phyloP scores from a whole-genome alignment of 768 basidiomycete genomes.

The Trametes meyenii region DNA sequence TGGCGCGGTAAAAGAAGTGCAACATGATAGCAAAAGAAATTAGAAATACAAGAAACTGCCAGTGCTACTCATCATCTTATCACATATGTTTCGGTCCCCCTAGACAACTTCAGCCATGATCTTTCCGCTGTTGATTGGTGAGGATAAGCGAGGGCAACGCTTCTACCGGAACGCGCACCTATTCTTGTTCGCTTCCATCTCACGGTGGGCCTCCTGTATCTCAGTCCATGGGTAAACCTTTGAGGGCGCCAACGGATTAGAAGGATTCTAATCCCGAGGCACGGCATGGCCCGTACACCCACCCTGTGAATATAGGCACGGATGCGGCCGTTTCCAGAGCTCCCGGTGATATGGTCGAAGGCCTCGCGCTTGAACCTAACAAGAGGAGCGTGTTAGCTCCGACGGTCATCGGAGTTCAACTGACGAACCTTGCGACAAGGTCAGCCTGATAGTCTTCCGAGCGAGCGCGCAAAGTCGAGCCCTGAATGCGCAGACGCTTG shows the following conservation, averaged over 20 bases:
- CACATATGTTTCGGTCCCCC: not conserved
- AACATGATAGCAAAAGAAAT: no score
- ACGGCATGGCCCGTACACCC: conserved; percentile 17
- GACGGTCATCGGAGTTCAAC: not conserved
- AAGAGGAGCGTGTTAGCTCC: conserved; percentile 10
- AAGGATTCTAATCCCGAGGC: not conserved
- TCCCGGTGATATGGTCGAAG: conserved; percentile 60
- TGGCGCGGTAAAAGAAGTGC: no score
- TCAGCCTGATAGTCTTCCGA: conserved; percentile 76
- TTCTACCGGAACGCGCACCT: conserved; percentile 35
- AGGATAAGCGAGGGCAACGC: not conserved
- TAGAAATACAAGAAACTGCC: no score
- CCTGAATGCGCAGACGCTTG: conserved; percentile 87
- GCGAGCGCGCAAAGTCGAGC: conserved; percentile 82
- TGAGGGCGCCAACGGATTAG: not conserved
- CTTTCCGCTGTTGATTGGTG: conserved; percentile 21
- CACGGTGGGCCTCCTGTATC: conserved; percentile 78
- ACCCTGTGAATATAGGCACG: conserved; percentile 82
- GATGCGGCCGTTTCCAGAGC: conserved; percentile 59
- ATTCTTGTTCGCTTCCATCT: conserved; percentile 80
- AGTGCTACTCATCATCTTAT: not conserved
- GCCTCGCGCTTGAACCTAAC: conserved; percentile 57
- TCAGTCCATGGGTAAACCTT: conserved; percentile 82
- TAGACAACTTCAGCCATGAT: conserved; percentile 27
- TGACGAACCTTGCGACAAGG: conserved; percentile 56